These are phyloP conservation scores for Diaporthe citrichinensis DNA, from an alignment of 2,329 filamentous ascomycete genomes.

Conservation along the genomic window DNA sequence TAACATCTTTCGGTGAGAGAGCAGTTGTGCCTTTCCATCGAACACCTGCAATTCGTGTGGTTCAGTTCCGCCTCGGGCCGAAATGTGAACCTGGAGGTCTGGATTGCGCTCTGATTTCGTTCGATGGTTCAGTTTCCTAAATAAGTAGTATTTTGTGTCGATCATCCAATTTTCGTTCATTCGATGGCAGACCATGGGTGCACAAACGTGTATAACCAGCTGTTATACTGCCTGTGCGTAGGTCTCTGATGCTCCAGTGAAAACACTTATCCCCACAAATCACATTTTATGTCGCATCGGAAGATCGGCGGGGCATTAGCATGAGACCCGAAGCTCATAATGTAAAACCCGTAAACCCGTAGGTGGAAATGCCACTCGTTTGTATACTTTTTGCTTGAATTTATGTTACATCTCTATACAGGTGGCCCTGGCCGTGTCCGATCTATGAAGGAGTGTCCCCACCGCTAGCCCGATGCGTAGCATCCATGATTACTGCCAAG, in stretches of 20 bases:
- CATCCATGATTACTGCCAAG: slow-evolving; percentile 19
- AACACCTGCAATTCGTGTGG: not conserved
- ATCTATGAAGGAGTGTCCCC: slow-evolving; percentile 28
- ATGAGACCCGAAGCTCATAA: not conserved
- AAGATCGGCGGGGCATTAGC: not conserved
- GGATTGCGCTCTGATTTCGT: not conserved
- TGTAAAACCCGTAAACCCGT: not conserved
- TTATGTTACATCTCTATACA: slow-evolving; percentile 11
- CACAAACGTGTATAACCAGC: not conserved
- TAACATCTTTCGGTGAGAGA: too few relatives aligned
- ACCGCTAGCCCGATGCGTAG: not conserved
- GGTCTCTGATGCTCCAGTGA: not conserved
- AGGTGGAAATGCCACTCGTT: not conserved
- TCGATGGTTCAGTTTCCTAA: not conserved
- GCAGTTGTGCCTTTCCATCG: not conserved
- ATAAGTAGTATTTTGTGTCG: not conserved
- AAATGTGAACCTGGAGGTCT: not conserved
- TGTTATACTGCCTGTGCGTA: not conserved
- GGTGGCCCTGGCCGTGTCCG: not conserved
- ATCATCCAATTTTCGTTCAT: not conserved
- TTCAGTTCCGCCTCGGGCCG: not conserved
- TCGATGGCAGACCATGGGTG: not conserved
- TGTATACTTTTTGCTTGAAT: not conserved
- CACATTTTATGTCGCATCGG: not conserved
- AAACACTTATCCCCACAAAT: not conserved